Conservation (phyloP, 2,329 filamentous ascomycete species). For the Ophiosphaerella korrae region DNA sequence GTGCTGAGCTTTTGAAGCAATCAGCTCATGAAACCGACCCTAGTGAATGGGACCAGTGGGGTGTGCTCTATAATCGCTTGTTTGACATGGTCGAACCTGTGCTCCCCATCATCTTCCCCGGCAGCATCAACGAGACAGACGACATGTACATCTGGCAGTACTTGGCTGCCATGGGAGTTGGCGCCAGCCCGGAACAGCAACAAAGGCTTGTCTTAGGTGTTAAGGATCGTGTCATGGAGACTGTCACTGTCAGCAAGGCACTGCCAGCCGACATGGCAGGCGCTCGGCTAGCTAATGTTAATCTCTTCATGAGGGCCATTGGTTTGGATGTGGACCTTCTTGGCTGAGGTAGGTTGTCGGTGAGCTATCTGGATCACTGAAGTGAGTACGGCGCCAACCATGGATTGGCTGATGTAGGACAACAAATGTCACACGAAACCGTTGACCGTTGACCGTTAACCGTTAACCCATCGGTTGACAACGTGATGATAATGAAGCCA, state of each 20-base stretch:
- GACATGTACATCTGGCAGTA: conserved; percentile 99
- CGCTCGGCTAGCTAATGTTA: conserved; percentile 86
- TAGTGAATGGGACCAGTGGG: conserved; percentile 77
- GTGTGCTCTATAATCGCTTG: conserved; percentile 78
- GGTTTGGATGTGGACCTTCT: conserved; percentile 91
- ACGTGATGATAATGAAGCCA: background rate
- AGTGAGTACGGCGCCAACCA: background rate
- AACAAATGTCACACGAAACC: background rate
- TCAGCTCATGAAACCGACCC: conserved; percentile 68
- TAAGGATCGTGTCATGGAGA: conserved; percentile 98
- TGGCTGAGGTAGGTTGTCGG: conserved; percentile 51
- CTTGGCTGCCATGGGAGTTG: conserved; percentile 91
- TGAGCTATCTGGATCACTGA: conserved; percentile 1
- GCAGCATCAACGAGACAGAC: conserved; percentile 84
- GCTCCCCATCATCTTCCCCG: conserved; percentile 85
- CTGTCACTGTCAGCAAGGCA: conserved; percentile 85
- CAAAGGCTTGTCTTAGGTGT: conserved; percentile 92
- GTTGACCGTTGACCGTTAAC: too few relatives aligned
- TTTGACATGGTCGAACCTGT: conserved; percentile 87
- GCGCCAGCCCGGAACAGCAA: conserved; percentile 91
- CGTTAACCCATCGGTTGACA: background rate
- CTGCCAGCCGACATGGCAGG: conserved; percentile 84
- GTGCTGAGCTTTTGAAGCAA: conserved; percentile 91
- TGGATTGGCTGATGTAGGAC: background rate
- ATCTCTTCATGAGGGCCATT: conserved; percentile 97